Conservation (phyloP, 2,329 filamentous ascomycete species). For the Botrytis cinerea region DNA sequence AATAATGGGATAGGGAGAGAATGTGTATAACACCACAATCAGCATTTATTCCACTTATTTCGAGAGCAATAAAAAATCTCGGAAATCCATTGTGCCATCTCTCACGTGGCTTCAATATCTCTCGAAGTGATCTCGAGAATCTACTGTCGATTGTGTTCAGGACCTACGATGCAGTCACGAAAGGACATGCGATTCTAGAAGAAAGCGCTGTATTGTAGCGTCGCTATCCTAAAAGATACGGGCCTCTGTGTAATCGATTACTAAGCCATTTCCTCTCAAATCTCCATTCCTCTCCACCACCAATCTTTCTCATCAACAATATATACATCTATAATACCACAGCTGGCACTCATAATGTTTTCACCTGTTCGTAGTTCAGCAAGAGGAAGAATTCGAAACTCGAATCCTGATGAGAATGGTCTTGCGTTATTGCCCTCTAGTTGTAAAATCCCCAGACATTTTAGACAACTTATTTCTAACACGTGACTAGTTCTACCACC, state of each 20-base stretch:
- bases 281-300: background rate
- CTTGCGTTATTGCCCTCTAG: background rate
- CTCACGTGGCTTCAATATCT: background rate
- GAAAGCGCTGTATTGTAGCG: background rate
- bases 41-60: background rate
- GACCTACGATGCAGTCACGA: background rate
- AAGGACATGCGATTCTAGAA: background rate
- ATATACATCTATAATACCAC: background rate
- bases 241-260: background rate
- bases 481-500: slow-evolving; percentile 14
- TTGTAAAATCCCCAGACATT: slow-evolving; percentile 8
- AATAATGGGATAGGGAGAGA: background rate
- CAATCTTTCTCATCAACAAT: background rate
- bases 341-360: slow-evolving; percentile 21
- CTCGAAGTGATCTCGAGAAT: background rate
- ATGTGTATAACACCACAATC: background rate
- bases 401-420: background rate
- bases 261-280: background rate
- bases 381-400: background rate
- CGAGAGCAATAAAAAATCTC: background rate
- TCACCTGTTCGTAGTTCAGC: slow-evolving; percentile 9
- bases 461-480: background rate
- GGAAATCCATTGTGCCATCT: background rate
- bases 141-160: background rate
- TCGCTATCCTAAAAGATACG: too few relatives aligned